Percentiles rank a stretch among this genome's conserved stretches.
Evolutionary conservation across 2,329 filamentous ascomycete genomes (phyloP).

Genomic region (Blumeria hordei): DNA sequence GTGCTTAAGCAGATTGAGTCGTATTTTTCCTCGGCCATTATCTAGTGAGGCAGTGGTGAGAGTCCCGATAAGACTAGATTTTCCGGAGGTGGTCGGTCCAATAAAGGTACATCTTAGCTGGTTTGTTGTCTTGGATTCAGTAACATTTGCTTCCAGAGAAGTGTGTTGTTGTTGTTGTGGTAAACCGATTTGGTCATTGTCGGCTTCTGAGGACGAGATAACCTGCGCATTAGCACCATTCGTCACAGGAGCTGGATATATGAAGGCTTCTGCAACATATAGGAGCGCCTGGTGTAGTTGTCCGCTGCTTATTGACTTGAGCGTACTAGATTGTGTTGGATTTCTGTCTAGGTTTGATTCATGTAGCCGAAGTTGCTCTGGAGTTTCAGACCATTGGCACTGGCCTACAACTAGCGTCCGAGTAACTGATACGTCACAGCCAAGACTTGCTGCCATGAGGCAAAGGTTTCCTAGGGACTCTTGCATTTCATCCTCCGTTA

Average conservation of each 20-base stretch:
- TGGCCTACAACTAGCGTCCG: conserved; percentile 67
- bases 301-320: neutral
- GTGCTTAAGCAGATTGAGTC: conserved; percentile 73
- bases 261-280: conserved; percentile 73
- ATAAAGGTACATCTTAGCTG: conserved; percentile 73
- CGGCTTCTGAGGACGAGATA: neutral
- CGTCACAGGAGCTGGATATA: conserved; percentile 44
- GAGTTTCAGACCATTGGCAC: conserved; percentile 38
- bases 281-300: conserved; percentile 27
- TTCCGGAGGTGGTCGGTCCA: conserved; percentile 74
- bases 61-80: conserved; percentile 74
- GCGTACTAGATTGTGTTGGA: neutral
- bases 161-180: conserved; percentile 1
- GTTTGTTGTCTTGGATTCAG: conserved; percentile 17
- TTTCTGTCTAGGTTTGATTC: neutral
- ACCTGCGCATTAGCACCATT: neutral
- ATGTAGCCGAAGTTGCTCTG: neutral
- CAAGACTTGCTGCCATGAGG: conserved; percentile 79
- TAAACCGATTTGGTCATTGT: neutral
- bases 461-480: conserved; percentile 70
- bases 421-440: conserved; percentile 61
- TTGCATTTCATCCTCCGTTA: conserved; percentile 75
- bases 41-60: conserved; percentile 72
- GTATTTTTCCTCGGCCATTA: conserved; percentile 76
- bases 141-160: neutral